Evolutionary conservation across 1,284 basidiomycete species (phyloP).

Genomic region (Austroboletus niveus): DNA sequence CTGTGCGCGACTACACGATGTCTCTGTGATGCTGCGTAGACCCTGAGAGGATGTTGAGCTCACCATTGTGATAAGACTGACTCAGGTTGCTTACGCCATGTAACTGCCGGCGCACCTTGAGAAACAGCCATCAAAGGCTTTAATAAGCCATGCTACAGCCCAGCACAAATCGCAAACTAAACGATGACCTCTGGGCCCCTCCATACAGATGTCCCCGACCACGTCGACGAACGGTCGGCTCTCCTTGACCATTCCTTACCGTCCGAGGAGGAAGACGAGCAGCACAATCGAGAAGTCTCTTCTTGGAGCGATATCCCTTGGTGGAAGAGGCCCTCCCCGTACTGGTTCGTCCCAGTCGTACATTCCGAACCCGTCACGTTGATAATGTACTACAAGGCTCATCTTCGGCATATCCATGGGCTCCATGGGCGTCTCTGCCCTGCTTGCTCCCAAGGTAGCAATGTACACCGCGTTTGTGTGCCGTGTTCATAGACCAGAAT

Average conservation of each 20-base stretch:
- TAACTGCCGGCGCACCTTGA: too few relatives aligned
- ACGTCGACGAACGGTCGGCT: conserved; percentile 38
- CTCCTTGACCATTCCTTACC: conserved; percentile 27
- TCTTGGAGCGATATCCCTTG: conserved; percentile 46
- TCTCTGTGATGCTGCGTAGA: neutral
- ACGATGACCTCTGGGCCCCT: conserved; percentile 23
- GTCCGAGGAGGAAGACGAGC: conserved; percentile 25
- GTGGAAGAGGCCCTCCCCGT: conserved; percentile 68
- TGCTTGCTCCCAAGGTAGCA: conserved; percentile 65
- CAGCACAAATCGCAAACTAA: neutral
- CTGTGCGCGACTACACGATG: conserved; percentile 48
- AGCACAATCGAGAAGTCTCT: conserved; percentile 27
- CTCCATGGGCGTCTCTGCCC: conserved; percentile 51
- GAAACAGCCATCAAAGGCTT: neutral
- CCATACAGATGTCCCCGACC: conserved; percentile 41
- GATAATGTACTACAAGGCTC: conserved; percentile 44
- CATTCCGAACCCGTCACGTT: neutral
- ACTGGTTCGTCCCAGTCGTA: conserved; percentile 51
- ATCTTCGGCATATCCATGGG: conserved; percentile 51
- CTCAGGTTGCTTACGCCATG: conserved; percentile 4
- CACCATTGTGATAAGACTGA: conserved; percentile 25
- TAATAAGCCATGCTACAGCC: neutral
- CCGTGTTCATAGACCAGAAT: conserved; percentile 51
- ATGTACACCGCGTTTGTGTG: conserved; percentile 59
- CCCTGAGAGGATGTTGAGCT: conserved; percentile 10